Evolutionary conservation across 208 protist species (phyloP).

Genomic region (Porcisia hertigi): DNA sequence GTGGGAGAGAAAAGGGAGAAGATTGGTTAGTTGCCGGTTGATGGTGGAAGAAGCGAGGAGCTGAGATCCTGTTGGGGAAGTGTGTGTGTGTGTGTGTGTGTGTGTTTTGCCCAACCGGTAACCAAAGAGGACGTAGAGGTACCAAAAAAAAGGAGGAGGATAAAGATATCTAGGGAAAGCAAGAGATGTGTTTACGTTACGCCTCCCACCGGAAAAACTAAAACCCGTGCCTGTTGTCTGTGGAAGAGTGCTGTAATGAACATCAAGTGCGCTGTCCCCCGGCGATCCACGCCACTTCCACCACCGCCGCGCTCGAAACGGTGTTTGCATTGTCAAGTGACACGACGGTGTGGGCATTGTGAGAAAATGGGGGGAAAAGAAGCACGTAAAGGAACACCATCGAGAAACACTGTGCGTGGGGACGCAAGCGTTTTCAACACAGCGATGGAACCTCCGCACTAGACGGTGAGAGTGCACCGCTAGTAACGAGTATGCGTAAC

Average conservation of each 20-base stretch:
- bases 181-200: not conserved
- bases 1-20: not conserved
- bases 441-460: not conserved
- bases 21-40: not conserved
- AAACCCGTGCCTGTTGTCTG: too few species aligned
- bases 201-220: too few species aligned
- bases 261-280: not conserved
- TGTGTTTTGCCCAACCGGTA: not conserved
- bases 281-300: not conserved
- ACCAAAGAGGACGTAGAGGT: not conserved
- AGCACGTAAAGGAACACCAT: not conserved
- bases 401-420: not conserved
- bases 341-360: not conserved
- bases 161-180: not conserved
- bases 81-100: not conserved
- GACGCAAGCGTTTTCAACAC: not conserved
- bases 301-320: not conserved
- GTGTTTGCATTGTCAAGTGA: not conserved
- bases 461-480: not conserved
- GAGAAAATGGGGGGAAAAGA: not conserved
- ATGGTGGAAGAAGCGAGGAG: not conserved
- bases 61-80: not conserved
- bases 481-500: not conserved
- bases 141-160: not conserved
- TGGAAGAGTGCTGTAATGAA: not conserved